phyloP scores from a whole-genome alignment of 2,329 filamentous ascomycete genomes.

The Knufia petricola region DNA sequence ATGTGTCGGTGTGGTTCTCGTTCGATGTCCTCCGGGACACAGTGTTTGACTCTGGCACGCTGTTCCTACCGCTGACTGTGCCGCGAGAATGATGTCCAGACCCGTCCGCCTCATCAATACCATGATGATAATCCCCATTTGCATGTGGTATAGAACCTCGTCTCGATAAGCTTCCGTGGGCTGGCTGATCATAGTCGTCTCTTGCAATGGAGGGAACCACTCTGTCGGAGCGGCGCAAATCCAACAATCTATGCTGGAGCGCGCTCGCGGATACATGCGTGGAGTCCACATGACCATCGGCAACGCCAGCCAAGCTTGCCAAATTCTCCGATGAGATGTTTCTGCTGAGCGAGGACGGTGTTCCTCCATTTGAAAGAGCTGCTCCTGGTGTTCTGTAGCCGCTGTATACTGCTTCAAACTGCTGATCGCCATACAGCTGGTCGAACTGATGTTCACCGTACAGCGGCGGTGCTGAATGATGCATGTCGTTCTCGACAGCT shows the following conservation, averaged over 20 bases:
- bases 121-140: constrained; percentile 13
- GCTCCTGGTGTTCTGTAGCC: constrained; percentile 71
- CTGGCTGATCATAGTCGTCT: constrained; percentile 3
- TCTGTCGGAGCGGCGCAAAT: constrained; percentile 35
- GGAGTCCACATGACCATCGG: constrained; percentile 30
- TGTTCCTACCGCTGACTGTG: not conserved
- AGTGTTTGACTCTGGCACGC: constrained; percentile 11
- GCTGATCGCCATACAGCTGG: constrained; percentile 79
- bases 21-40: constrained; percentile 40
- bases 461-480: constrained; percentile 70
- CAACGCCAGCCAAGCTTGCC: constrained; percentile 44
- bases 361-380: constrained; percentile 59
- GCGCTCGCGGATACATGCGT: constrained; percentile 51
- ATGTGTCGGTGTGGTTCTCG: constrained; percentile 36
- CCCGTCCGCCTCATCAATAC: not conserved
- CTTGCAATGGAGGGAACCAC: constrained; percentile 1
- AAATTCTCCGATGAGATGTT: constrained; percentile 76
- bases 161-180: constrained; percentile 9
- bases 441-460: constrained; percentile 88
- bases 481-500: constrained; percentile 46
- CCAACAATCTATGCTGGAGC: constrained; percentile 59
- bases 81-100: not conserved
- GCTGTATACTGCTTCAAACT: constrained; percentile 42
- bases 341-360: constrained; percentile 62
- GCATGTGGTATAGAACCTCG: constrained; percentile 11